These are phyloP conservation scores for Pogostemon cablin DNA, from an alignment of 257 asterid species.

Conservation along the genomic window DNA sequence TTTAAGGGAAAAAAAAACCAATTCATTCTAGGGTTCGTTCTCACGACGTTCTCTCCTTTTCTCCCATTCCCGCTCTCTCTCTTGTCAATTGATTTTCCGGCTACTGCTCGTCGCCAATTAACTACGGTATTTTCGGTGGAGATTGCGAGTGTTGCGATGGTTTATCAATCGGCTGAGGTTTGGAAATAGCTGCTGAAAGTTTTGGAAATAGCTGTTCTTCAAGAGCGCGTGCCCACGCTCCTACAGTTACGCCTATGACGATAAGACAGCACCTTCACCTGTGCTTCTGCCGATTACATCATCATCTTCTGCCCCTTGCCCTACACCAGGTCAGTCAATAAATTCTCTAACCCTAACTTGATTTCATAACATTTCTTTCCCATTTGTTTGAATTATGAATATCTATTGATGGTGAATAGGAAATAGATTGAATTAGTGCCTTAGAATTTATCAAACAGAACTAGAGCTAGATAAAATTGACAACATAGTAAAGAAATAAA, in stretches of 20 bases:
- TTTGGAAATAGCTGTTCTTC: slow-evolving; percentile 45
- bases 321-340: slow-evolving; percentile 80
- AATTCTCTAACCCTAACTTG: neutral
- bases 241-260: slow-evolving; percentile 94
- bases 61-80: too few relatives aligned
- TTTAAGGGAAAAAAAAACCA: too few relatives aligned
- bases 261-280: slow-evolving; percentile 94
- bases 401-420: neutral
- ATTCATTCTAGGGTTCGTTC: too few relatives aligned
- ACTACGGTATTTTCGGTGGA: too few relatives aligned
- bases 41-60: too few relatives aligned
- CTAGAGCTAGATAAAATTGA: neutral
- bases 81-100: too few relatives aligned
- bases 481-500: neutral
- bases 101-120: too few relatives aligned
- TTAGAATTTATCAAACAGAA: neutral
- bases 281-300: slow-evolving; percentile 75
- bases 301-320: slow-evolving; percentile 94
- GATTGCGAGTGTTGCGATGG: too few relatives aligned
- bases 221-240: slow-evolving; percentile 93
- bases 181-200: slow-evolving; percentile 20
- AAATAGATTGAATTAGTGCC: neutral
- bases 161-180: too few relatives aligned
- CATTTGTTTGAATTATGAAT: neutral
- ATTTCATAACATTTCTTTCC: neutral